phyloP scores from a whole-genome alignment of 2,329 filamentous ascomycete species.

The Neofusicoccum umdonicola region DNA sequence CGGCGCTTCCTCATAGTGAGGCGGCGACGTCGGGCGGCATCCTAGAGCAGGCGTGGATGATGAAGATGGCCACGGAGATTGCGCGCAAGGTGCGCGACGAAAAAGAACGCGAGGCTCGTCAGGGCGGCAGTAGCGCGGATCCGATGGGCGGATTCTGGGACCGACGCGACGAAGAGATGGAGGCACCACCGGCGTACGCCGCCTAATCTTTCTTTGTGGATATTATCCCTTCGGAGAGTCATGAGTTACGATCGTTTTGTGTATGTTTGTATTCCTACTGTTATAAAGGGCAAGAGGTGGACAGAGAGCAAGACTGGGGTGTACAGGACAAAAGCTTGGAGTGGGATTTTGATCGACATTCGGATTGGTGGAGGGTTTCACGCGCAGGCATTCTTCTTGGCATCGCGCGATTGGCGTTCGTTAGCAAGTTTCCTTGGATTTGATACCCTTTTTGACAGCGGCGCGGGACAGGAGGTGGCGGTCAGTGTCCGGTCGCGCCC shows the following conservation, averaged over 20 bases:
- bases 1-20: constrained; percentile 16
- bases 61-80: constrained; percentile 92
- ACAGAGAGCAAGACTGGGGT: background rate
- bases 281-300: background rate
- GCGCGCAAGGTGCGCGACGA: constrained; percentile 84
- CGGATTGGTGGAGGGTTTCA: constrained; percentile 5
- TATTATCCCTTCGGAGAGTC: background rate
- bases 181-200: constrained; percentile 35
- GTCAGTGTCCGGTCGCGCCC: background rate
- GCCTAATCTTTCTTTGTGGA: constrained; percentile 21
- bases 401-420: constrained; percentile 13
- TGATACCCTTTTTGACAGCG: constrained; percentile 13
- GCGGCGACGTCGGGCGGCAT: constrained; percentile 49
- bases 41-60: constrained; percentile 79
- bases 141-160: constrained; percentile 23
- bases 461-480: constrained; percentile 7
- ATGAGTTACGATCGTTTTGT: constrained; percentile 11
- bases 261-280: constrained; percentile 12
- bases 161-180: constrained; percentile 26
- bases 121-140: background rate
- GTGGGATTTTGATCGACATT: constrained; percentile 2
- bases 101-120: constrained; percentile 50
- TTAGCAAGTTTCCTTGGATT: constrained; percentile 14
- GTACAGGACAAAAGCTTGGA: constrained; percentile 8
- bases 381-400: background rate